Evolutionary conservation across 208 protist genomes (phyloP), one percentile per base, ranked within the genome.

Genomic region (Acanthamoeba healyi): DNA sequence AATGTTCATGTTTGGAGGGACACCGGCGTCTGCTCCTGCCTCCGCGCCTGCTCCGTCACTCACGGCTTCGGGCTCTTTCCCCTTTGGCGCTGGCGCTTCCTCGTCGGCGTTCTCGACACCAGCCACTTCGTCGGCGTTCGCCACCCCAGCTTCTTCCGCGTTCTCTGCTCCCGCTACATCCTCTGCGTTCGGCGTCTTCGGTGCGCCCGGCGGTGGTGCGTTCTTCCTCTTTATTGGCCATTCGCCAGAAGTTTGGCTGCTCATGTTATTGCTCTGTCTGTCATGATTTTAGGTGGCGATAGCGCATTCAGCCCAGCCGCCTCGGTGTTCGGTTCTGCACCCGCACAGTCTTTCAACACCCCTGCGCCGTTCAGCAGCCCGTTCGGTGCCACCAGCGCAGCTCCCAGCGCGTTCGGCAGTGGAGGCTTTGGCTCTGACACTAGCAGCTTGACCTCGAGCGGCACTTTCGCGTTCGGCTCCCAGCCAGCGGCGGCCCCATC

Each of bases 391-490:
- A 72, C 6, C 29, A 72, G 14, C 46, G 46, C 14, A 51, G 46
- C 22, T 36, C 22, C 32, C 9, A 72, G 63, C 34, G 7, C 63
- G 26, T 72, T 72, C 29, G 63, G 63, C 63, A 72, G 32, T n/a
- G 42, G 22, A 54, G 38, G 38, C 22, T 82, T 82, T 51, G 72
- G 40, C 40, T 9, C 12, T 40, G 38, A 5, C 0, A 29, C n/a
- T 0, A 51, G 72, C 72, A 82, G 72, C 40, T 26, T 82, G 40
- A 51, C 72, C 42, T 44, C 72, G 36, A 82, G 72, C 42, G 72
- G 72, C 42, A 40, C 63, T 19, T 72, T 72, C 26, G 63, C 29
- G 29, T 82, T 82, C 72, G 22, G 72, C 72, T 5, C 42, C 6
- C 42, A n/a, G 42, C 72, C 36, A 40, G 15, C 72, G 36, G 40